Percentiles rank a stretch among this genome's conserved stretches.
Evolutionary conservation across 2,329 filamentous ascomycete genomes (phyloP).

Genomic region (Tolypocladium ophioglossoides): DNA sequence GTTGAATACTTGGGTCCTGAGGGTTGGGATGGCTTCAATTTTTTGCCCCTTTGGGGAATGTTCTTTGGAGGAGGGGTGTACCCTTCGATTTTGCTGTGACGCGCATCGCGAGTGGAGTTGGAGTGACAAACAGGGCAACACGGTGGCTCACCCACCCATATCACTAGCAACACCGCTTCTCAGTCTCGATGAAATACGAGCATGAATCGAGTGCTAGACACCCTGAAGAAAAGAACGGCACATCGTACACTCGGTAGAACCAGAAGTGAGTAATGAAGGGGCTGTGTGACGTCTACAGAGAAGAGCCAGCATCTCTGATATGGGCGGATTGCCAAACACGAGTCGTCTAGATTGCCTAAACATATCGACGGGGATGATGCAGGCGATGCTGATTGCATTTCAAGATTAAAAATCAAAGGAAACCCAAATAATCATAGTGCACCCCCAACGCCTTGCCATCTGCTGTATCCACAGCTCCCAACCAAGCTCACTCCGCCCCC

Average conservation of each 20-base stretch:
- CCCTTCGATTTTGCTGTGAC: background rate
- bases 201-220: background rate
- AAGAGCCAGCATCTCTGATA: too few relatives aligned
- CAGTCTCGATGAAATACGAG: background rate
- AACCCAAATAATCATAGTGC: background rate
- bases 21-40: too few relatives aligned
- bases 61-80: too few relatives aligned
- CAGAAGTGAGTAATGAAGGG: background rate
- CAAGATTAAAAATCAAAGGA: background rate
- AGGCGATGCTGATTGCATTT: background rate
- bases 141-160: background rate
- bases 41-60: too few relatives aligned
- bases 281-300: background rate
- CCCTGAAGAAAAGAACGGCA: background rate
- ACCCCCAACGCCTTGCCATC: background rate
- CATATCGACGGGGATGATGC: background rate
- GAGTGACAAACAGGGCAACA: too few relatives aligned
- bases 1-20: too few relatives aligned
- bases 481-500: constrained; percentile 10
- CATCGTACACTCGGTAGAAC: background rate
- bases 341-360: background rate
- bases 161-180: background rate
- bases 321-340: background rate
- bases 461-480: background rate
- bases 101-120: background rate